Base-by-base conservation (phyloP, 371 early-diverging fungal species). In the Rhizopus microsporus region DNA sequence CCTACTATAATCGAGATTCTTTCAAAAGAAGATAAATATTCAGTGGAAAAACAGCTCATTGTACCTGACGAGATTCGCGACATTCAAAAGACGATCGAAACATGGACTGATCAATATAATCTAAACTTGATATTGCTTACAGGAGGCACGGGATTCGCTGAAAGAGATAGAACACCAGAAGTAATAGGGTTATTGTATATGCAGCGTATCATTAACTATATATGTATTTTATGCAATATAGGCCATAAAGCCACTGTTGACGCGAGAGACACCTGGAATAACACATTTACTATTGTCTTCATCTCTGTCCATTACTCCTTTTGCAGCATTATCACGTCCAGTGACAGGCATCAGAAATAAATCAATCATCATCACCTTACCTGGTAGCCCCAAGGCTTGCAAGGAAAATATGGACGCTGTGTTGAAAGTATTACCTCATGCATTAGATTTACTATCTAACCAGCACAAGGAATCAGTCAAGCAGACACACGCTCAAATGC, bases 101-200 rank as follows among this genome's bases (percentile, higher is more conserved):
- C 67, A 15, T 88, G 88, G 88, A 60, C 75, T 51, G 80, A 82
- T 39, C 61, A 56, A 10, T 49, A 67, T 4, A 58, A 64, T 9
- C 54, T 86, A 8, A 82, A 91, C 50, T 71, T 95, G 10, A 72
- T 95, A n/a, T 54, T 95, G 5, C 83, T 92, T 1, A 88, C 93
- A 6, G 97, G 97, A n/a, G 96, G 96, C n/a, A 97, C 96, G 3
- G 97, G 97, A 0, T 88, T 95, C 58, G 85, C 90, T 23, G 77
- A 84, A 31, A 74, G 93, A 46, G 97, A 97, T 57, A 86, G 84
- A 12, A 95, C 97, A 3, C 93, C 95, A 3, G 94, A 93, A 78
- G 90, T 88, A 74, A 44, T 23, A 47, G 48, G 2, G 30, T n/a
- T 23, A 17, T 45, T n/a, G 10, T 17, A 15, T 54, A 43, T 10